These are phyloP conservation scores for Arachnomyces sp. DNA, from an alignment of 2,329 filamentous ascomycete species.

Conservation along the genomic window DNA sequence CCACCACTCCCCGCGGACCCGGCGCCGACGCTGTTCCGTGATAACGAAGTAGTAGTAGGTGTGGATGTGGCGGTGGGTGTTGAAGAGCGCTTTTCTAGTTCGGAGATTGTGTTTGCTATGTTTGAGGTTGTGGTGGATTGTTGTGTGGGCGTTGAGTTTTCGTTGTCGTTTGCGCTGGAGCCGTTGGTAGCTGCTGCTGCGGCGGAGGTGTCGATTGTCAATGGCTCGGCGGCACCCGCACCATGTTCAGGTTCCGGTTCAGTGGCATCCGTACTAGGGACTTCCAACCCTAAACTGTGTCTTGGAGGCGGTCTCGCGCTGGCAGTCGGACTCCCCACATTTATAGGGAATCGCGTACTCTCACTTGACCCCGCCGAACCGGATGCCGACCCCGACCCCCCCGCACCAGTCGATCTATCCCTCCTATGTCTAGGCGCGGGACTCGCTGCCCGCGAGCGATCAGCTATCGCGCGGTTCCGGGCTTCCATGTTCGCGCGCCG, in stretches of 20 bases:
- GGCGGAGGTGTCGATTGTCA: conserved; percentile 13
- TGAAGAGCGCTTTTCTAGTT: conserved; percentile 25
- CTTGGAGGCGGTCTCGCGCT: conserved; percentile 46
- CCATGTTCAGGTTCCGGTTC: conserved; percentile 9
- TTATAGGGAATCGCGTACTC: conserved; percentile 81
- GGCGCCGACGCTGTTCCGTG: conserved; percentile 18
- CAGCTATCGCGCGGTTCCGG: conserved; percentile 68
- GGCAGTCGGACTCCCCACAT: conserved; percentile 54
- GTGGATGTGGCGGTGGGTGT: conserved; percentile 25
- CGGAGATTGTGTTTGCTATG: conserved; percentile 16
- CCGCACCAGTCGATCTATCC: conserved; percentile 60
- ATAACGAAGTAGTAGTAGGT: conserved; percentile 10
- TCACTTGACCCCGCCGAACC: conserved; percentile 21
- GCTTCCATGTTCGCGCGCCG: conserved; percentile 91
- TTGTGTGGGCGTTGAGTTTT: no score
- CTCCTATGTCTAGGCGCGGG: conserved; percentile 61
- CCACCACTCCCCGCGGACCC: conserved; percentile 15
- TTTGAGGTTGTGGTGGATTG: conserved; percentile 19
- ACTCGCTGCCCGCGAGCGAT: conserved; percentile 64
- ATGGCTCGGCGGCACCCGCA: no score
- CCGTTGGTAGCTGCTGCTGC: conserved; percentile 37
- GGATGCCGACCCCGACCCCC: conserved; percentile 34
- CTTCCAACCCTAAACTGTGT: conserved; percentile 60
- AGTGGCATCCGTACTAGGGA: conserved; percentile 53
- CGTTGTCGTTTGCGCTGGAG: conserved; percentile 14